Base-by-base conservation (phyloP, 257 asterid genomes). In the Lantana camara region DNA sequence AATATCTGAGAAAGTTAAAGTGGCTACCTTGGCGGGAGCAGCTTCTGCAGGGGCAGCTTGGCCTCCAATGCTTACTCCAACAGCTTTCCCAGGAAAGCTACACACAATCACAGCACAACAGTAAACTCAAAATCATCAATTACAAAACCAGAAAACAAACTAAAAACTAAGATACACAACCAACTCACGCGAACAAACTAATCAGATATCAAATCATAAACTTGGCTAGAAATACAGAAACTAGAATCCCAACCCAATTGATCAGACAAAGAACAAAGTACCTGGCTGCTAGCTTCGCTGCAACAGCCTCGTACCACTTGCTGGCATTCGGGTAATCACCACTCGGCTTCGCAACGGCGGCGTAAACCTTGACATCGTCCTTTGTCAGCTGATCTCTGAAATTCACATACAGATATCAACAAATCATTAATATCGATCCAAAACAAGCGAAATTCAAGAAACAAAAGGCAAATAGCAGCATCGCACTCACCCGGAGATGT, bases 61-160 rank as follows among this genome's bases (percentile, higher is more conserved):
- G 57, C 91, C 86, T 23, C 87, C 88, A 15, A 88, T 13, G 55
- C 79, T 80, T 16, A 92, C 97, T 53, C 98, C 96, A n/a, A 79
- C 87, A 17, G 95, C 81, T 70, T 80, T 87, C 3, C 98, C 97
- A n/a, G 91, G 98, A 61, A 92, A 92, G 75, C 97, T 90, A 67
- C 21, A 72, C 42, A 24, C 17, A 37, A 52, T 15, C 46, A 68
- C 24, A 46, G n/a, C n/a, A 20, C 1, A 32, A 40, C 35, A 59
- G 21, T 60, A 24, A 48, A 47, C 17, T 22, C 20, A 3, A 55
- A 9, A 50, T 13, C 27, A 46, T 3, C 55, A 22, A 27, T 37
- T 57, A 32, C 10, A 0, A 64, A 40, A 1, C 62, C 9, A 7
- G 40, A 4, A 35, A 35, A 5, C 4, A n/a, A 13, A 2, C 48